Evolutionary conservation across 805 yeast genomes (phyloP), one percentile per base, ranked within the genome.

Genomic region (Saccharomycopsis sp.): DNA sequence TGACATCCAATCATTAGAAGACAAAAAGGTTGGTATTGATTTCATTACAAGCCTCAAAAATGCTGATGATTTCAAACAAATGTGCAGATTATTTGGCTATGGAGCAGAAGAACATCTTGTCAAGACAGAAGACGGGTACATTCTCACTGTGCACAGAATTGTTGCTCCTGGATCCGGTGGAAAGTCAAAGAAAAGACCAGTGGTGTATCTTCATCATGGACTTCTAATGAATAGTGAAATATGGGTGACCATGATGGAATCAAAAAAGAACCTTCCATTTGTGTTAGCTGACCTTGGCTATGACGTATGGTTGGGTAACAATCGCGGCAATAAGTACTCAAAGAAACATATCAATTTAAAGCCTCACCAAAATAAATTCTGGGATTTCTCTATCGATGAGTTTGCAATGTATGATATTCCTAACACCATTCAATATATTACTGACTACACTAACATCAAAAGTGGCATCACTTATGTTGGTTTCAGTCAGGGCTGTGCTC

Each of bases 221-320:
- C 74, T 89, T 56, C 76, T 89, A 62, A 89, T 88, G 86, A 82
- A 82, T 69, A 80, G 89, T 58, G 96, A 89, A 64, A 73, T 86
- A 51, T 67, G 66, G 55, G 63, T 67, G 8, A 49, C 44, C 79
- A 89, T 89, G 64, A 82, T 68, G 72, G 76, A 67, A 63, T 67
- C 47, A 57, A 71, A 62, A 61, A 76, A 68, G 71, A 75, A 78
- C 53, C 69, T 87, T 49, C 91, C 94, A 0, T 83, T 83, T 66
- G 68, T 78, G n/a, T 74, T 87, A 41, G 81, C 81, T 56, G 85
- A 86, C 58, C 69, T 83, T 53, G 97, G 97, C 1, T 93, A 83
- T 70, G 99, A 93, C 68, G 97, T 93, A 3, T 93, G 96, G 93
- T 75, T 93, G 62, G 98, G 98, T 0, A 90, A 89, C 70, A 90